A percentile compares a stretch with the other conserved stretches of the same genome.
These are phyloP conservation scores for Vitis hybrid DNA, from an alignment of 177 flowering plant genomes.

Conservation along the genomic window DNA sequence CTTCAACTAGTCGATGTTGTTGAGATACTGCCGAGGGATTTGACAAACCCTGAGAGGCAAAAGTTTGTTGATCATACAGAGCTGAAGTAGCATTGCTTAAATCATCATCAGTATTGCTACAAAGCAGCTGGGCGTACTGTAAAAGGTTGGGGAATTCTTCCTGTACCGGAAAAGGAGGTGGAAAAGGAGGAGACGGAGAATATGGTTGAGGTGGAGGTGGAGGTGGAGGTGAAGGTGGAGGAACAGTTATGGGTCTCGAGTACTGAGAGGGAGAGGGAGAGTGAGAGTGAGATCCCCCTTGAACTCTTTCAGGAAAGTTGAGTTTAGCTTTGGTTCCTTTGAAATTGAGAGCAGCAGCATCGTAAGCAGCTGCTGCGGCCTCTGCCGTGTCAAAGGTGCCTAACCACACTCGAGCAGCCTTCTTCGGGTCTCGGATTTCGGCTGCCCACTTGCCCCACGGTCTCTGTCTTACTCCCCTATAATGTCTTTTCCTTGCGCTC, in stretches of 20 bases:
- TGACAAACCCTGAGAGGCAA: neutral
- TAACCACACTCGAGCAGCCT: slow-evolving; percentile 46
- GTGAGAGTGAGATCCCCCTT: neutral
- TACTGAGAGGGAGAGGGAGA: no score
- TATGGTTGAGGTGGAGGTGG: neutral
- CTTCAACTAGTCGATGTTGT: neutral
- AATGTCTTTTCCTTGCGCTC: slow-evolving; percentile 19
- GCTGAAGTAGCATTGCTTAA: slow-evolving; percentile 10
- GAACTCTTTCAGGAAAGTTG: slow-evolving; percentile 40
- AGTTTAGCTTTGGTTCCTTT: slow-evolving; percentile 43
- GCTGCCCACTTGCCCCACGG: slow-evolving; percentile 55
- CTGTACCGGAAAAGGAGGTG: neutral
- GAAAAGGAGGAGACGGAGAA: neutral
- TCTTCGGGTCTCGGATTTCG: slow-evolving; percentile 42
- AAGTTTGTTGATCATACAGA: slow-evolving; percentile 5
- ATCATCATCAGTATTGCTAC: slow-evolving; percentile 24
- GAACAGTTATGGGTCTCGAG: neutral
- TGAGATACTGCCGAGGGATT: no score
- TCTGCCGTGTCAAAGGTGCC: slow-evolving; percentile 45
- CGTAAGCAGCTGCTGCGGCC: slow-evolving; percentile 41
- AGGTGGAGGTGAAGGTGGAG: neutral
- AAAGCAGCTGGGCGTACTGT: slow-evolving; percentile 40
- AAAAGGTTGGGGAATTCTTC: slow-evolving; percentile 25
- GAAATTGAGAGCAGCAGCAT: slow-evolving; percentile 40
- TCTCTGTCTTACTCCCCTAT: slow-evolving; percentile 46